These are phyloP conservation scores for Penicillium crustosum DNA, from an alignment of 2,329 filamentous ascomycete genomes.

Conservation along the genomic window DNA sequence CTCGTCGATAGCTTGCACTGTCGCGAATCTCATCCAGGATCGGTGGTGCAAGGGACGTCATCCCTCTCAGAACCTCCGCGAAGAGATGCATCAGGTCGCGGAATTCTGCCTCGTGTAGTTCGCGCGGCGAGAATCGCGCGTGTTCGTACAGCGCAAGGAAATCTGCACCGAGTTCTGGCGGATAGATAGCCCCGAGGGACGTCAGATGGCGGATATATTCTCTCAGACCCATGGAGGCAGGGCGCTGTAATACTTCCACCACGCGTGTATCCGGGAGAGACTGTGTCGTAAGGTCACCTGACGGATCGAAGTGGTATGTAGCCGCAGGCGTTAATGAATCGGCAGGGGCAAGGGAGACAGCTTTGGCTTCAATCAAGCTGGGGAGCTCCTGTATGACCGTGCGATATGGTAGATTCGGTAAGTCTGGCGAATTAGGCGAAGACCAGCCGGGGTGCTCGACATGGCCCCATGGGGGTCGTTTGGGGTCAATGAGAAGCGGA, in stretches of 20 bases:
- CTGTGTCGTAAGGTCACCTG: constrained; percentile 36
- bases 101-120: constrained; percentile 70
- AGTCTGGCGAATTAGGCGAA: constrained; percentile 70
- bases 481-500: constrained; percentile 36
- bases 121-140: constrained; percentile 74
- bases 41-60: constrained; percentile 63
- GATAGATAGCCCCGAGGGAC: constrained; percentile 62
- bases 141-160: constrained; percentile 80
- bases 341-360: constrained; percentile 75
- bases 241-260: constrained; percentile 69
- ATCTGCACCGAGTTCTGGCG: constrained; percentile 49
- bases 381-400: constrained; percentile 81
- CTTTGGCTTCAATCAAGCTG: constrained; percentile 87
- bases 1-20: constrained; percentile 22
- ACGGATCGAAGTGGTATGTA: constrained; percentile 36
- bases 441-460: constrained; percentile 88
- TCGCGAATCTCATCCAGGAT: constrained; percentile 47
- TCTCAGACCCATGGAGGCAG: constrained; percentile 69
- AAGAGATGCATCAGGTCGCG: constrained; percentile 79
- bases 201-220: constrained; percentile 75
- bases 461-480: constrained; percentile 70
- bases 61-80: constrained; percentile 73
- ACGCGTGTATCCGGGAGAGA: constrained; percentile 63
- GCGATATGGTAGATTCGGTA: constrained; percentile 79
- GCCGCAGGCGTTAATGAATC: constrained; percentile 48